These are phyloP conservation scores for Sanghuangporus baumii DNA, from an alignment of 1,284 basidiomycete species.

Conservation along the genomic window DNA sequence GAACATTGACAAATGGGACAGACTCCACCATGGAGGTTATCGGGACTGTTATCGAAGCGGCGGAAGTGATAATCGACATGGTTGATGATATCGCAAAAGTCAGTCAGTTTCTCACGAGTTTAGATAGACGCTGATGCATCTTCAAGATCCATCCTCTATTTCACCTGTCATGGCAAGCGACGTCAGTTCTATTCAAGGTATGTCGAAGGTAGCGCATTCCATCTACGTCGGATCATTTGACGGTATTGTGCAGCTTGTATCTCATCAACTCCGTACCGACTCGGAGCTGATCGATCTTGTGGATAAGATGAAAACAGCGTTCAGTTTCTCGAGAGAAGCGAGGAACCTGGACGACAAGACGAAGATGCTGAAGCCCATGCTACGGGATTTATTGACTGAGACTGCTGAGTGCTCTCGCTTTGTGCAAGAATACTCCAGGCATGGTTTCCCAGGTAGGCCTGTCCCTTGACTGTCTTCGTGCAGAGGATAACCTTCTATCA, in stretches of 20 bases:
- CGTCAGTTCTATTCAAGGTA: background rate
- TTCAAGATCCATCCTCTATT: background rate
- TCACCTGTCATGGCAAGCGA: background rate
- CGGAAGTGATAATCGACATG: background rate
- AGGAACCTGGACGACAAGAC: background rate
- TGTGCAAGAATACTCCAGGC: background rate
- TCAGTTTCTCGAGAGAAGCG: background rate
- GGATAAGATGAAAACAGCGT: background rate
- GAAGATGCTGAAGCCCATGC: background rate
- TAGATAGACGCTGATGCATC: background rate
- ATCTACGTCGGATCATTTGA: background rate
- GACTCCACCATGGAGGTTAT: background rate
- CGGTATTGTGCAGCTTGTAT: background rate
- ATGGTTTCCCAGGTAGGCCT: background rate
- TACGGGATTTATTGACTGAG: background rate
- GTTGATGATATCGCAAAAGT: background rate
- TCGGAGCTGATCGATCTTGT: background rate
- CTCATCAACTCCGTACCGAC: background rate
- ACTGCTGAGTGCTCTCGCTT: background rate
- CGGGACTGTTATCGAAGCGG: background rate
- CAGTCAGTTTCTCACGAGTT: background rate
- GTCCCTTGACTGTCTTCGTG: too few species aligned
- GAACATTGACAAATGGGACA: background rate
- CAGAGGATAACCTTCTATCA: background rate
- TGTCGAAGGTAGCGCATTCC: background rate